Base-by-base conservation (phyloP, 176 grass and related monocot species). In the Juncus inflexus region DNA sequence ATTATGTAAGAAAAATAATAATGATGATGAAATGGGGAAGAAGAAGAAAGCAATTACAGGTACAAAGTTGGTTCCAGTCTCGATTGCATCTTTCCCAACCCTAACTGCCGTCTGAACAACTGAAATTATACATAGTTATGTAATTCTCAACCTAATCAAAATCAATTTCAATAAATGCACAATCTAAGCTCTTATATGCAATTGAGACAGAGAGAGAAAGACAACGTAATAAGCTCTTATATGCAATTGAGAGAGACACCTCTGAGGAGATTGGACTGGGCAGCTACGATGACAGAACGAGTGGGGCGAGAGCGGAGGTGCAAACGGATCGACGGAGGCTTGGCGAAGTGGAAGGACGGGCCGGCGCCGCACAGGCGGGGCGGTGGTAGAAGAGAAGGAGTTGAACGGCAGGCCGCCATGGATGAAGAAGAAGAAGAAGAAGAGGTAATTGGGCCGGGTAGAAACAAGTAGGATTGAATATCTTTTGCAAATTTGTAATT, bases 21-120 rank as follows among this genome's bases (percentile, higher is more conserved):
- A 40, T 28, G 8, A 70, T 2, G 2, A 39, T 2, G 16, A 54
- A 45, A 49, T 4, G 37, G 4, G 16, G 45, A 37, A 45, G 11
- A 5, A 7, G 28, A 43, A 69, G 11, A 5, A 19, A 0, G 35
- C 60, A 84, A 84, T 66, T 89, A 91, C 94, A 6, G 85, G 88
- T 52, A 97, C 58, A 65, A 97, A 63, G 64, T 66, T 77, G 15
- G 67, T 77, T 84, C 85, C 94, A 8, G 85, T 70, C 6, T 97
- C 80, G 64, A 77, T 78, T 19, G 69, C 75, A 83, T 83, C 67
- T 64, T 73, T 78, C 37, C 81, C 65, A 68, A 83, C 57, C 35
- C 19, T 83, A 67, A 64, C 86, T 72, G 80, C 80, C 41, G 80
- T 89, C 62, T 82, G 88, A 86, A 84, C 10, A 37, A 81, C 94